Base-by-base conservation (phyloP, 2,329 filamentous ascomycete genomes). In the Ophiocordyceps polyrhachis-furcata region DNA sequence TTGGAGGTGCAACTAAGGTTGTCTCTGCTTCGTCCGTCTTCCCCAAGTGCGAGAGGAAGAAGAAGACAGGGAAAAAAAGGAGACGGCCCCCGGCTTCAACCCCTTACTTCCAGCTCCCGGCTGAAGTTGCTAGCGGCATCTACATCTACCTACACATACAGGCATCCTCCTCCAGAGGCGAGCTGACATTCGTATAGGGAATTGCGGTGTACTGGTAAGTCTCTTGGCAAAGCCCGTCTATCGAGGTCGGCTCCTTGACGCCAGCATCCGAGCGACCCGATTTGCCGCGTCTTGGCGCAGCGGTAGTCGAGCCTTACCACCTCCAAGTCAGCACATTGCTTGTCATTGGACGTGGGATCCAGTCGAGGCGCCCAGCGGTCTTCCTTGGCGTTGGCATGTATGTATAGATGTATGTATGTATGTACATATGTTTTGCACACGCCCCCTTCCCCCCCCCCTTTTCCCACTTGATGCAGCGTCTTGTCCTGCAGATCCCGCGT, bases 251-350 rank as follows among this genome's bases (percentile, higher is more conserved):
- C 31, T 32, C 31, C 5, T 32, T 32, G 31, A 32, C 23, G 41
- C 42, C n/a, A 43, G 42, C 28, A 43, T 43, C 42, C 42, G 42
- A 32, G 28, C 17, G 42, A 43, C 29, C 42, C 43, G 43, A 28
- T 29, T 21, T 44, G 25, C 43, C 43, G 43, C 35, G 32, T 20
- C 43, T 40, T 40, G 31, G 43, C 43, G 20, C 43, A 40, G 35
- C 35, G 19, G 20, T 14, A 44, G 19, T 35, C 19, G 7, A 43
- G 41, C 41, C 41, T 28, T 25, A 43, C 13, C 23, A 15, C 35
- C 35, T 38, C n/a, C 35, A 17, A 38, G 35, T 38, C 35, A 38
- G 35, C 35, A 38, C 35, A 19, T 12, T 23, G 21, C 21, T 23
- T 23, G 21, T 23, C 21, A 23, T 14, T 35, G 31, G 14, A 35